Evolutionary conservation across 495 filamentous ascomycete species (phyloP).

Genomic region (Talaromyces liani): DNA sequence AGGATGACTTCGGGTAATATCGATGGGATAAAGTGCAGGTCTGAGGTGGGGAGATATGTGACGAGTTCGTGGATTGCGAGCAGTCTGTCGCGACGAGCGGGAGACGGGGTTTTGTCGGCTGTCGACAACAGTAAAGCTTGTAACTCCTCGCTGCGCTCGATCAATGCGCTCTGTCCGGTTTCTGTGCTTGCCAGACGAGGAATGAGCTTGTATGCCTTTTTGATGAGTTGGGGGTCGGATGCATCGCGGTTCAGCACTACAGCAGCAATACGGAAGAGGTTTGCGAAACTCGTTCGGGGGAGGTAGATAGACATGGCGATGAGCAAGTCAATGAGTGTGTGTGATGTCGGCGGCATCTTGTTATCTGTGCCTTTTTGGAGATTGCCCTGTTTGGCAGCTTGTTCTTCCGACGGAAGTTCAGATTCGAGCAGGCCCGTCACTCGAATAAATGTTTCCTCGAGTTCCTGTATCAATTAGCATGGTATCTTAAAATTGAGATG

Average conservation of each 20-base stretch:
- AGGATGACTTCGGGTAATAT: conserved; percentile 90
- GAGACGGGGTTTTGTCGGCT: conserved; percentile 72
- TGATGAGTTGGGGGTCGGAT: conserved; percentile 85
- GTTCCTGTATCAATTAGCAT: too few species aligned
- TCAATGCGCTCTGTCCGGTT: conserved; percentile 61
- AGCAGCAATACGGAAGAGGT: conserved; percentile 76
- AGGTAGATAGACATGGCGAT: conserved; percentile 93
- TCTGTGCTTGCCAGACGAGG: conserved; percentile 76
- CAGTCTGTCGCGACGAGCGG: conserved; percentile 77
- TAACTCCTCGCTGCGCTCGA: conserved; percentile 64
- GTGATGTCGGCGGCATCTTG: conserved; percentile 84
- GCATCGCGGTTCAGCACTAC: conserved; percentile 60
- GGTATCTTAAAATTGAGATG: too few species aligned
- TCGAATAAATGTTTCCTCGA: conserved; percentile 78
- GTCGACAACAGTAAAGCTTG: conserved; percentile 71
- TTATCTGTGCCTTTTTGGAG: conserved; percentile 49
- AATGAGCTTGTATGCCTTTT: conserved; percentile 98
- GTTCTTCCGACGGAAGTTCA: conserved; percentile 46
- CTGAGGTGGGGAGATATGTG: conserved; percentile 61
- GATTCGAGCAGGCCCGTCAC: conserved; percentile 77
- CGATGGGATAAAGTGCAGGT: conserved; percentile 86
- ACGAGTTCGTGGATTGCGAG: conserved; percentile 73
- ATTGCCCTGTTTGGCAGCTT: conserved; percentile 57
- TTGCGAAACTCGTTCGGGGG: conserved; percentile 69
- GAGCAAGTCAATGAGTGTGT: conserved; percentile 92